These are phyloP conservation scores for Neostapfia colusana DNA, from an alignment of 176 grass and related monocot species.

Conservation along the genomic window DNA sequence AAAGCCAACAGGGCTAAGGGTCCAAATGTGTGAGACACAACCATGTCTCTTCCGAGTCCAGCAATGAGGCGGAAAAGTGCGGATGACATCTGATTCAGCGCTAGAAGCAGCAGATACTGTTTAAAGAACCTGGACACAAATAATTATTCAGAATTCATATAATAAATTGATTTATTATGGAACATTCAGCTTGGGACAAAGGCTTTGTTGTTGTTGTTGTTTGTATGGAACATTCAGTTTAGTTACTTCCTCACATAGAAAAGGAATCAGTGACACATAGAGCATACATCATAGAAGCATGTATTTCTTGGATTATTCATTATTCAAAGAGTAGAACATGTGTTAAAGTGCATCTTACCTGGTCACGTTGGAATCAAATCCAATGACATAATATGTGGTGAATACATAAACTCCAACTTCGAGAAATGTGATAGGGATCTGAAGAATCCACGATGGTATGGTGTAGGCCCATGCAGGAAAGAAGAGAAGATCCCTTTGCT, in stretches of 20 bases:
- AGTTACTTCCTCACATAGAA: not conserved
- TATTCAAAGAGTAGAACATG: not conserved
- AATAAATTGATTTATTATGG: constrained; percentile 16
- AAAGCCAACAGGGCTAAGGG: constrained; percentile 64
- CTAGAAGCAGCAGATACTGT: constrained; percentile 71
- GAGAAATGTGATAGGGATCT: constrained; percentile 84
- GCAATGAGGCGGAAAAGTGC: constrained; percentile 77
- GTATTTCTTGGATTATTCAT: constrained; percentile 2
- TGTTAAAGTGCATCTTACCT: constrained; percentile 51
- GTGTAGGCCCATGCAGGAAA: constrained; percentile 85
- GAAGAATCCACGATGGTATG: constrained; percentile 80
- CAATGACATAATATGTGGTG: constrained; percentile 78
- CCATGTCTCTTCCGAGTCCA: constrained; percentile 72
- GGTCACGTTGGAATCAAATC: constrained; percentile 64
- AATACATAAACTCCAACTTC: constrained; percentile 78
- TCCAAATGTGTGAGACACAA: constrained; percentile 80
- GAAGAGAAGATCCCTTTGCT: constrained; percentile 84
- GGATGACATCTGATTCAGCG: constrained; percentile 77
- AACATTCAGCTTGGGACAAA: constrained; percentile 11
- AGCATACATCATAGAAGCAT: not conserved
- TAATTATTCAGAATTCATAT: constrained; percentile 23
- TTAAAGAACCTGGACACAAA: constrained; percentile 71
- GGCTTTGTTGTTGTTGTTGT: no score
- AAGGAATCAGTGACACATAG: not conserved
- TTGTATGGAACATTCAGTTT: constrained; percentile 1